Conservation (phyloP, 306 rosid genomes). For the Quercus berberidifolia region DNA sequence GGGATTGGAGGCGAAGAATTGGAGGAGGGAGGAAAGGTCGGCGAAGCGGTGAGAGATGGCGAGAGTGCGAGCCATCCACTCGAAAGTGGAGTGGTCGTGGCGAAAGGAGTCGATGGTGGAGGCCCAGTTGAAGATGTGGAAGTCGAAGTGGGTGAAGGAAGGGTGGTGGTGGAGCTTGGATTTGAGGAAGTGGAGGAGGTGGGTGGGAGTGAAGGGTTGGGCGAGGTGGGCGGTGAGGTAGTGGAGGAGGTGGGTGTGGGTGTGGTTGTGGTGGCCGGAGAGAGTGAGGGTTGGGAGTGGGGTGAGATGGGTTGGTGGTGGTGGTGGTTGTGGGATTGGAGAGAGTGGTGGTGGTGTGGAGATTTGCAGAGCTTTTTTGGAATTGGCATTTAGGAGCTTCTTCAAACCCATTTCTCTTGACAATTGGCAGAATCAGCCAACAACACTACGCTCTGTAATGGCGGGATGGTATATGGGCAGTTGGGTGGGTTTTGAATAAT, state of each 20-base stretch:
- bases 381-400: slow-evolving; percentile 41
- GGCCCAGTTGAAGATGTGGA: slow-evolving; percentile 86
- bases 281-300: slow-evolving; percentile 45
- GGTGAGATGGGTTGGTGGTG: slow-evolving; percentile 21
- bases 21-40: slow-evolving; percentile 57
- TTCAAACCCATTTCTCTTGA: slow-evolving; percentile 26
- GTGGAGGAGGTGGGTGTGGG: slow-evolving; percentile 48
- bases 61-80: slow-evolving; percentile 80
- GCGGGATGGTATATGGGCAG: too few species aligned
- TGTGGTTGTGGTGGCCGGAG: slow-evolving; percentile 35
- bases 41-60: slow-evolving; percentile 47
- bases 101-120: slow-evolving; percentile 71
- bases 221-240: slow-evolving; percentile 56
- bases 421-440: not conserved
- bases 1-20: slow-evolving; percentile 49
- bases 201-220: slow-evolving; percentile 52
- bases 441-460: too few species aligned
- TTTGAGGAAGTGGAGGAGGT: slow-evolving; percentile 69
- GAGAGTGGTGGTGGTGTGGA: slow-evolving; percentile 19
- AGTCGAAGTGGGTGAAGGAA: slow-evolving; percentile 62
- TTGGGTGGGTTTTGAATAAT: too few species aligned
- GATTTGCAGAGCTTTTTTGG: slow-evolving; percentile 18
- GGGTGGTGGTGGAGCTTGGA: slow-evolving; percentile 84
- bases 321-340: slow-evolving; percentile 51
- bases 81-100: slow-evolving; percentile 68